Evolutionary conservation across 371 early-diverging fungal genomes (phyloP).

Genomic region (Mortierella sp.): DNA sequence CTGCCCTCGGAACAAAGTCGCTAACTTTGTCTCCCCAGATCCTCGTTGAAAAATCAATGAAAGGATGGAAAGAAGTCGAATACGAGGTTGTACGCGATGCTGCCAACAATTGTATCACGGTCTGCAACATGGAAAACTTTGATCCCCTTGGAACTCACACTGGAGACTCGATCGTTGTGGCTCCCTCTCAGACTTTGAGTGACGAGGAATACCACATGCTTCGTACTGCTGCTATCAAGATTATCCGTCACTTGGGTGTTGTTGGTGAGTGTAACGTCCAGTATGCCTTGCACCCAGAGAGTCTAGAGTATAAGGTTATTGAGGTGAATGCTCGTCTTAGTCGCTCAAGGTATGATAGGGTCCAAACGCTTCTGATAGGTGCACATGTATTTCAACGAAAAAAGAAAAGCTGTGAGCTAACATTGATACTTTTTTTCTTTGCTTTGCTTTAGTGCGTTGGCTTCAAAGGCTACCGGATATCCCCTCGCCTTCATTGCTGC

Average conservation of each 20-base stretch:
- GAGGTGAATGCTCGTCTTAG: constrained; percentile 97
- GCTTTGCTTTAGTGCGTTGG: constrained; percentile 74
- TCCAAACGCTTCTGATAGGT: neutral
- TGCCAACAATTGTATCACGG: constrained; percentile 95
- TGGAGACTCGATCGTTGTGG: constrained; percentile 97
- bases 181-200: constrained; percentile 94
- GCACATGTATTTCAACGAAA: too few species aligned
- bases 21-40: constrained; percentile 89
- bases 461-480: constrained; percentile 96
- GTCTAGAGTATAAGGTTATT: constrained; percentile 91
- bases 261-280: constrained; percentile 98
- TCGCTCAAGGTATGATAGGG: constrained; percentile 72
- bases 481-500: constrained; percentile 97
- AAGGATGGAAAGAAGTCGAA: constrained; percentile 98
- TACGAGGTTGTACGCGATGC: constrained; percentile 97
- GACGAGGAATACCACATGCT: constrained; percentile 97
- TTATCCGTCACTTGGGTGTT: constrained; percentile 95
- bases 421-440: neutral
- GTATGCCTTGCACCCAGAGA: constrained; percentile 92
- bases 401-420: neutral
- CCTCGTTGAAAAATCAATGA: constrained; percentile 93
- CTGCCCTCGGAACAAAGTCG: constrained; percentile 80
- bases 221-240: constrained; percentile 93
- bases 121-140: constrained; percentile 99
- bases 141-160: constrained; percentile 97